phyloP scores from a whole-genome alignment of 306 rosid species.

The Lathyrus tuberosus region DNA sequence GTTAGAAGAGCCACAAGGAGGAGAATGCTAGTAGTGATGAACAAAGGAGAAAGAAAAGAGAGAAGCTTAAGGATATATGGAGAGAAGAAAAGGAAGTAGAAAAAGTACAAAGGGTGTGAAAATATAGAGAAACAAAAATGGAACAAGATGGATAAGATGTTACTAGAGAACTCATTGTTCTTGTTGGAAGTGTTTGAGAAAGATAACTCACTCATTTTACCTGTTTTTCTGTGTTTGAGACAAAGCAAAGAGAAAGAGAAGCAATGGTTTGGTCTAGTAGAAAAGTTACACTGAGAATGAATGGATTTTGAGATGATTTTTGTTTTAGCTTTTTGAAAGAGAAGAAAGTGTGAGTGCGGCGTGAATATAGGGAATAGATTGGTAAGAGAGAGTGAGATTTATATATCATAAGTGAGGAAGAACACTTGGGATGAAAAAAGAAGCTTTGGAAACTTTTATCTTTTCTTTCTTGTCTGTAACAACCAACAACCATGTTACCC shows the following conservation, averaged over 20 bases:
- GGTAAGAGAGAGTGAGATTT: conserved; percentile 39
- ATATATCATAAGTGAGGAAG: conserved; percentile 36
- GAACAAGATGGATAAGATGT: conserved; percentile 50
- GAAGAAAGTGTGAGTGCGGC: conserved; percentile 61
- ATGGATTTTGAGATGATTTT: conserved; percentile 11
- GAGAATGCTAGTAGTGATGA: conserved; percentile 73
- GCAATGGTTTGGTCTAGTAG: conserved; percentile 31
- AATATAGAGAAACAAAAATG: conserved; percentile 56
- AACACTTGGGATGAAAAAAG: conserved; percentile 48
- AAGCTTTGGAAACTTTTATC: conserved; percentile 54
- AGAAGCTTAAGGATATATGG: conserved; percentile 75
- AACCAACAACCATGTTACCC: conserved; percentile 53
- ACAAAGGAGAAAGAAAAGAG: conserved; percentile 87
- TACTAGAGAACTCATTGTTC: conserved; percentile 45
- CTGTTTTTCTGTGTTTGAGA: conserved; percentile 16
- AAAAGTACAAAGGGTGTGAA: conserved; percentile 90
- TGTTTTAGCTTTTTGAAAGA: conserved; percentile 40
- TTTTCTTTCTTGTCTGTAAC: conserved; percentile 40
- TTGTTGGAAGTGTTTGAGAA: conserved; percentile 51
- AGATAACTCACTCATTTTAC: conserved; percentile 63
- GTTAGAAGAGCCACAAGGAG: conserved; percentile 67
- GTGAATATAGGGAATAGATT: conserved; percentile 85
- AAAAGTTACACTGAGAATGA: neutral
- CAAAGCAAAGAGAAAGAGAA: conserved; percentile 40
- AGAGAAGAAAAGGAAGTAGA: conserved; percentile 82